Evolutionary conservation across 805 yeast species (phyloP).

Genomic region (Yarrowia osloensis): DNA sequence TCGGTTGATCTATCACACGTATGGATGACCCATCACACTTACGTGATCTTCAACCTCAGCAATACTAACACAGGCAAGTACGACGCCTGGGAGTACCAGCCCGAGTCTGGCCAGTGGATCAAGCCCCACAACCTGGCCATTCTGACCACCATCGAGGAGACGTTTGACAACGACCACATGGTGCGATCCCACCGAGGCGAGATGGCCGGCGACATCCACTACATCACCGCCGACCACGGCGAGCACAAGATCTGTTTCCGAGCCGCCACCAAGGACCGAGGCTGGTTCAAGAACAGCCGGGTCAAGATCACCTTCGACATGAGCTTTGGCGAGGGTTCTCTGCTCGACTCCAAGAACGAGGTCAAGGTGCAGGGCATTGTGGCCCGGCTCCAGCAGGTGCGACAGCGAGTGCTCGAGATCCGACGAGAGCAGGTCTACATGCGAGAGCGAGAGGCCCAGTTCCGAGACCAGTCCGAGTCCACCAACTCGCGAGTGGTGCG

Average conservation of each 20-base stretch:
- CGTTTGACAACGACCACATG: slow-evolving; percentile 79
- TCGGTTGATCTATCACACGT: too few relatives aligned
- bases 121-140: slow-evolving; percentile 57
- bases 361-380: slow-evolving; percentile 56
- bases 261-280: slow-evolving; percentile 47
- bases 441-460: slow-evolving; percentile 65
- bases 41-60: slow-evolving; percentile 34
- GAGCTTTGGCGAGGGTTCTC: slow-evolving; percentile 64
- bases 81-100: slow-evolving; percentile 64
- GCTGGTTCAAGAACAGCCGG: slow-evolving; percentile 61
- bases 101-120: slow-evolving; percentile 52
- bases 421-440: slow-evolving; percentile 66
- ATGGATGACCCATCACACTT: too few relatives aligned
- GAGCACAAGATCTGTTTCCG: slow-evolving; percentile 83
- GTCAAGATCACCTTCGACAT: slow-evolving; percentile 76
- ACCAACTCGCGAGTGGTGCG: slow-evolving; percentile 71
- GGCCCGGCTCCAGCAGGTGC: slow-evolving; percentile 58
- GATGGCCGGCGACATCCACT: slow-evolving; percentile 68
- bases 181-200: slow-evolving; percentile 68
- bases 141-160: slow-evolving; percentile 73
- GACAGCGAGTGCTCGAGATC: slow-evolving; percentile 58
- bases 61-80: slow-evolving; percentile 45
- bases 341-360: slow-evolving; percentile 63
- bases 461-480: slow-evolving; percentile 74
- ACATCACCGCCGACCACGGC: slow-evolving; percentile 80